Conservation (phyloP, 2,329 filamentous ascomycete genomes). For the Helminthosporium solani region DNA sequence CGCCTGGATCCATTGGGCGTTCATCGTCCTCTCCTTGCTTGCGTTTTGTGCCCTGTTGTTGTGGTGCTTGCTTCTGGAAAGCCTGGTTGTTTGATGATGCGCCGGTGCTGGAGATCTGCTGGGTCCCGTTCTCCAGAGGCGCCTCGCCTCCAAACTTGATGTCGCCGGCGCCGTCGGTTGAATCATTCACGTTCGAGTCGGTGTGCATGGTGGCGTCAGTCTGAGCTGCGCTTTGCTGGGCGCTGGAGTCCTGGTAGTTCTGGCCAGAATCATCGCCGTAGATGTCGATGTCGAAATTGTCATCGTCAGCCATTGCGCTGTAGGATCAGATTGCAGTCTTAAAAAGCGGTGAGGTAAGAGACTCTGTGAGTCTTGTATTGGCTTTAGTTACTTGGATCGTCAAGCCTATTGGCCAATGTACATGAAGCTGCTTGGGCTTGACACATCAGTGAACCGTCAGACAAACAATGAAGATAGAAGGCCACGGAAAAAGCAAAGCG, state of each 20-base stretch:
- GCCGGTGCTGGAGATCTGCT: conserved; percentile 48
- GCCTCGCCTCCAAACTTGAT: conserved; percentile 13
- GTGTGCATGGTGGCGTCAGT: conserved; percentile 33
- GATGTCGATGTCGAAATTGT: conserved; percentile 71
- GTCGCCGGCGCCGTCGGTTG: conserved; percentile 14
- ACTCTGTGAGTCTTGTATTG: conserved; percentile 36
- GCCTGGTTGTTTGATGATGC: conserved; percentile 39
- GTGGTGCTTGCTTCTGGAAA: conserved; percentile 47
- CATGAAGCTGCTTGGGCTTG: conserved; percentile 37
- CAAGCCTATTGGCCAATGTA: conserved; percentile 40
- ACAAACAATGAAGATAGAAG: conserved; percentile 16
- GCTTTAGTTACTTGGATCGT: conserved; percentile 42
- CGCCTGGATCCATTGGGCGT: conserved; percentile 58
- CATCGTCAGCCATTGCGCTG: conserved; percentile 57
- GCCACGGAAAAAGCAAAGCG: conserved; percentile 6
- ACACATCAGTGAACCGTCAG: conserved; percentile 40
- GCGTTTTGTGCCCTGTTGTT: conserved; percentile 61
- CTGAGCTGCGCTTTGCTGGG: conserved; percentile 25
- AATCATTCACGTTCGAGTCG: conserved; percentile 26
- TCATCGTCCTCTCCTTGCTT: conserved; percentile 58
- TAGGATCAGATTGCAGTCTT: conserved; percentile 23
- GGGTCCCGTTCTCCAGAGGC: conserved; percentile 35
- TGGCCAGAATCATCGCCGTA: conserved; percentile 59
- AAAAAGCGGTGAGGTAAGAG: conserved; percentile 9
- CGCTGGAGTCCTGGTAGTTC: conserved; percentile 29